A percentile compares a stretch with the other conserved stretches of the same genome.
Conservation (phyloP, 495 filamentous ascomycete species). For the Paragyromitra xinjiangensis region DNA sequence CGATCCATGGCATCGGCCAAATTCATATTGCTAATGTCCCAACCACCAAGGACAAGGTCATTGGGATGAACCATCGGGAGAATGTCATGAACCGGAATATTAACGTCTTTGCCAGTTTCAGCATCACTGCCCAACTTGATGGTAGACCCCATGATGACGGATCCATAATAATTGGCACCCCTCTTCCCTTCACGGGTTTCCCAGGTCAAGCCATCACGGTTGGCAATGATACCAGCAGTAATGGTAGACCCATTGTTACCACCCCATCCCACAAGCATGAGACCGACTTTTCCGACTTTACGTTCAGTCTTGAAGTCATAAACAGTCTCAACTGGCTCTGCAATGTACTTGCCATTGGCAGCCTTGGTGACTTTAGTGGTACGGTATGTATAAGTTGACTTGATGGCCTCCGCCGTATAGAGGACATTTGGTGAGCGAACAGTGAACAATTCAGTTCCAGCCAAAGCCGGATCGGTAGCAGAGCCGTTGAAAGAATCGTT, state of each 20-base stretch:
- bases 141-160: slow-evolving; percentile 94
- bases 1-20: slow-evolving; percentile 94
- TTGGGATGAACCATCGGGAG: slow-evolving; percentile 98
- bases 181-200: slow-evolving; percentile 89
- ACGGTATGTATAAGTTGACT: slow-evolving; percentile 91
- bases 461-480: slow-evolving; percentile 54
- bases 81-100: slow-evolving; percentile 93
- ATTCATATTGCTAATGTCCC: slow-evolving; percentile 93
- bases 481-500: slow-evolving; percentile 76
- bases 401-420: slow-evolving; percentile 88
- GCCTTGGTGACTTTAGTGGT: slow-evolving; percentile 80
- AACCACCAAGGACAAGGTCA: slow-evolving; percentile 92
- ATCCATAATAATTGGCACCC: slow-evolving; percentile 95
- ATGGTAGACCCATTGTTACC: slow-evolving; percentile 99
- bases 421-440: slow-evolving; percentile 92
- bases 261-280: slow-evolving; percentile 98
- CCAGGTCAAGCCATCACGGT: slow-evolving; percentile 85
- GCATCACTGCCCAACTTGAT: slow-evolving; percentile 92
- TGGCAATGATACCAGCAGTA: slow-evolving; percentile 96
- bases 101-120: slow-evolving; percentile 86
- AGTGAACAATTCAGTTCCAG: slow-evolving; percentile 72
- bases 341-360: slow-evolving; percentile 80
- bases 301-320: slow-evolving; percentile 99
- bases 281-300: slow-evolving; percentile 88
- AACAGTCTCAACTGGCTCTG: slow-evolving; percentile 83